These are phyloP conservation scores for Saccharum spontaneum DNA, from an alignment of 176 grass and related monocot genomes.

Conservation along the genomic window DNA sequence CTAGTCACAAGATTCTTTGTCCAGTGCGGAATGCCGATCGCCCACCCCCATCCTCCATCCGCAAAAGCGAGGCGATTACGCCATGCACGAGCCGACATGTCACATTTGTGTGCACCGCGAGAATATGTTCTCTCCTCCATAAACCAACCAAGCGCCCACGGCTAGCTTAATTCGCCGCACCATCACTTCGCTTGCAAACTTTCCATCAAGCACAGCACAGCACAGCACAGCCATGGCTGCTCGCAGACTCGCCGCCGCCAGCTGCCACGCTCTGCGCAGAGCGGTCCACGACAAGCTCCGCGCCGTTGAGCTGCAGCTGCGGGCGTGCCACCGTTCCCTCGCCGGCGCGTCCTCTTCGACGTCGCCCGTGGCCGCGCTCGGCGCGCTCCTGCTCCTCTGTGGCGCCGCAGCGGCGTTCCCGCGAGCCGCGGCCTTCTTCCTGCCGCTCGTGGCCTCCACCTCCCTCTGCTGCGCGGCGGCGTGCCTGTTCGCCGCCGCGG, in stretches of 20 bases:
- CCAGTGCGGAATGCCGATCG: too few species aligned
- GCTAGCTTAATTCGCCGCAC: not conserved
- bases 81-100: not conserved
- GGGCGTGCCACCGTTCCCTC: not conserved
- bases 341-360: not conserved
- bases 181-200: not conserved
- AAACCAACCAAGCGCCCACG: not conserved
- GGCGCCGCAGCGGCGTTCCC: not conserved
- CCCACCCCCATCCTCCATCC: not conserved
- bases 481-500: slow-evolving; percentile 20
- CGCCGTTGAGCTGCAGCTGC: not conserved
- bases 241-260: not conserved
- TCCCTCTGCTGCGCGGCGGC: slow-evolving; percentile 44
- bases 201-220: not conserved
- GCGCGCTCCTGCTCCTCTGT: not conserved
- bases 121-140: not conserved
- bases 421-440: slow-evolving; percentile 40
- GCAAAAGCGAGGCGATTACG: not conserved
- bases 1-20: not conserved
- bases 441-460: slow-evolving; percentile 62
- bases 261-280: not conserved
- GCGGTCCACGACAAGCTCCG: not conserved
- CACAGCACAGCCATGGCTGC: not conserved
- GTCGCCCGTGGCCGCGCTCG: not conserved
- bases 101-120: not conserved